Percentiles rank a stretch among this genome's conserved stretches.
phyloP scores from a whole-genome alignment of 148 eudicot genomes.

The Diospyros lotus region DNA sequence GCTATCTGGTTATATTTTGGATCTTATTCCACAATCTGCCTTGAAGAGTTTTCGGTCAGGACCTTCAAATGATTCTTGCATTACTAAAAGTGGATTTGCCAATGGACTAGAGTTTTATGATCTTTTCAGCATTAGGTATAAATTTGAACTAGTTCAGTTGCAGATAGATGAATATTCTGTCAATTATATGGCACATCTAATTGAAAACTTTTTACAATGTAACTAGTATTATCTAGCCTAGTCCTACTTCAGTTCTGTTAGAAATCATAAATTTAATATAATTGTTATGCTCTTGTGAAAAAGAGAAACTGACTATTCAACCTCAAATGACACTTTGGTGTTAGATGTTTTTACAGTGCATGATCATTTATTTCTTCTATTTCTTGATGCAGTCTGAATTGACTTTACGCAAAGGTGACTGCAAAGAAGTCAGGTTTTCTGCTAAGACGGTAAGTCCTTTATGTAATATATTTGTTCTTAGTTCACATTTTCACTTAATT shows the following conservation, averaged over 20 bases:
- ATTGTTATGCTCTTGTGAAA: not conserved
- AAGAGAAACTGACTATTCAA: not conserved
- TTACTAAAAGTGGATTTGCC: no score
- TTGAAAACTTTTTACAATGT: not conserved
- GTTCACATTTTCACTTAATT: not conserved
- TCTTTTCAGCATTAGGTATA: not conserved
- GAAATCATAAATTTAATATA: not conserved
- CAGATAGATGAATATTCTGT: not conserved
- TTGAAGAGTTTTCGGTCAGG: no score
- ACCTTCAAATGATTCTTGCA: no score
- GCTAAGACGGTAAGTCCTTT: conserved; percentile 59
- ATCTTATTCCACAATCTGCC: no score
- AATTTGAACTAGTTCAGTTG: not conserved
- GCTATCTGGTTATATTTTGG: no score
- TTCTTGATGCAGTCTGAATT: conserved; percentile 46
- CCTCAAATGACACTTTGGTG: not conserved
- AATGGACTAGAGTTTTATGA: not conserved
- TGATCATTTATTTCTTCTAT: conserved; percentile 7
- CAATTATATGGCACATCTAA: not conserved
- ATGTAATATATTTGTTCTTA: conserved; percentile 8
- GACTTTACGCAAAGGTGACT: conserved; percentile 44
- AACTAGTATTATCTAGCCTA: not conserved
- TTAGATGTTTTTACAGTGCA: not conserved
- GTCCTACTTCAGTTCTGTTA: not conserved
- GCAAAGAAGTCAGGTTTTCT: conserved; percentile 67